phyloP scores from a whole-genome alignment of 2,329 filamentous ascomycete species.

The Aspergillus sp. region DNA sequence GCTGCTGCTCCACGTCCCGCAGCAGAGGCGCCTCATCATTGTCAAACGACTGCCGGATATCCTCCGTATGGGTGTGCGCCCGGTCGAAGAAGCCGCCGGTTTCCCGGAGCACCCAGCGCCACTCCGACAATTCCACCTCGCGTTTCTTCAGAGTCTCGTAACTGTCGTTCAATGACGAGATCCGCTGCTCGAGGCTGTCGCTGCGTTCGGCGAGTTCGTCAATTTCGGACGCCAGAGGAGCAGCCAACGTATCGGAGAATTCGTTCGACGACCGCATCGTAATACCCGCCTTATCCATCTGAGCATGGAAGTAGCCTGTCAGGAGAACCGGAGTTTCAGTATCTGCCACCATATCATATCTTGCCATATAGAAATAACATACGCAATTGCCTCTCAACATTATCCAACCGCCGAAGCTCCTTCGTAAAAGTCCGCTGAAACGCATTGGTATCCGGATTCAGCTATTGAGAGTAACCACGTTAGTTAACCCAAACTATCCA shows the following conservation, averaged over 20 bases:
- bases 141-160: slow-evolving; percentile 98
- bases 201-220: slow-evolving; percentile 90
- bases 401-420: slow-evolving; percentile 93
- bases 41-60: slow-evolving; percentile 80
- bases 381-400: slow-evolving; percentile 96
- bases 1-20: slow-evolving; percentile 82
- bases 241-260: slow-evolving; percentile 75
- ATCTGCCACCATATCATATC: neutral
- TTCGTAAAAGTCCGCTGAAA: slow-evolving; percentile 97
- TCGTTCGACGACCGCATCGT: slow-evolving; percentile 83
- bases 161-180: slow-evolving; percentile 89
- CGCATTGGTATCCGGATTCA: slow-evolving; percentile 85
- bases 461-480: slow-evolving; percentile 42
- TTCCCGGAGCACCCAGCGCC: slow-evolving; percentile 95
- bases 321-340: neutral
- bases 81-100: slow-evolving; percentile 96
- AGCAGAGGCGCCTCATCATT: slow-evolving; percentile 90
- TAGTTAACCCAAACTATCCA: slow-evolving; percentile 10
- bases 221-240: slow-evolving; percentile 87
- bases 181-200: slow-evolving; percentile 83
- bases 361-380: slow-evolving; percentile 37
- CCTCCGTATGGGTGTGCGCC: slow-evolving; percentile 90
- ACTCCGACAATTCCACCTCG: slow-evolving; percentile 93
- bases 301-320: slow-evolving; percentile 79
- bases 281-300: slow-evolving; percentile 91